Percentiles rank a stretch among this genome's conserved stretches.
These are phyloP conservation scores for Pyrenula aspistea DNA, from an alignment of 495 filamentous ascomycete genomes.

Conservation along the genomic window DNA sequence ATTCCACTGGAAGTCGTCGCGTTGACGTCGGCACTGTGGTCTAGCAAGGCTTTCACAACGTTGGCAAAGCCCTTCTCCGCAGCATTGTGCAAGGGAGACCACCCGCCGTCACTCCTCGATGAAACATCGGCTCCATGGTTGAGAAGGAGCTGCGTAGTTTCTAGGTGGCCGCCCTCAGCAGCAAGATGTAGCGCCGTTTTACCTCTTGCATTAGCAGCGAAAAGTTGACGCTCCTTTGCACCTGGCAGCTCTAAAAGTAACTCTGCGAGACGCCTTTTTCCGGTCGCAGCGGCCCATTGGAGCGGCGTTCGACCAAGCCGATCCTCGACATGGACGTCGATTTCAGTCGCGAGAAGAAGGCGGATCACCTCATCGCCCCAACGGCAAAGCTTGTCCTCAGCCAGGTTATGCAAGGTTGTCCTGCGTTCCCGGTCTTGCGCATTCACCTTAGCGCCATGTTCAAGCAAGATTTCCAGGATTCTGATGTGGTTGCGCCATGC, in stretches of 20 bases:
- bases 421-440: constrained; percentile 22
- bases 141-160: constrained; percentile 45
- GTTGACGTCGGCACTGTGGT: constrained; percentile 42
- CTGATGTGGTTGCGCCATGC: constrained; percentile 42
- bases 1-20: constrained; percentile 42
- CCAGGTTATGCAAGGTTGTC: constrained; percentile 42
- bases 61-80: constrained; percentile 40
- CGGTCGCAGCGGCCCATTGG: constrained; percentile 53
- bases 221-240: constrained; percentile 15
- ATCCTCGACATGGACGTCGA: constrained; percentile 28
- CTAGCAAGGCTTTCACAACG: constrained; percentile 36
- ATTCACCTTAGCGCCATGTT: constrained; percentile 36
- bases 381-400: constrained; percentile 36
- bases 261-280: constrained; percentile 42
- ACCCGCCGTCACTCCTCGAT: constrained; percentile 46
- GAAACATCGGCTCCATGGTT: constrained; percentile 37
- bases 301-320: constrained; percentile 44
- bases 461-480: constrained; percentile 34
- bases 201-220: constrained; percentile 41
- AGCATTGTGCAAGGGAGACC: constrained; percentile 56
- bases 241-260: constrained; percentile 27
- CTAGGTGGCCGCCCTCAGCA: constrained; percentile 34
- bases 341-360: constrained; percentile 26
- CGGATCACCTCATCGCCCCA: constrained; percentile 39
- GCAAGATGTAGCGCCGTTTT: constrained; percentile 52